phyloP scores from a whole-genome alignment of 805 yeast genomes.

The Yamadazyma paraphyllophila region DNA sequence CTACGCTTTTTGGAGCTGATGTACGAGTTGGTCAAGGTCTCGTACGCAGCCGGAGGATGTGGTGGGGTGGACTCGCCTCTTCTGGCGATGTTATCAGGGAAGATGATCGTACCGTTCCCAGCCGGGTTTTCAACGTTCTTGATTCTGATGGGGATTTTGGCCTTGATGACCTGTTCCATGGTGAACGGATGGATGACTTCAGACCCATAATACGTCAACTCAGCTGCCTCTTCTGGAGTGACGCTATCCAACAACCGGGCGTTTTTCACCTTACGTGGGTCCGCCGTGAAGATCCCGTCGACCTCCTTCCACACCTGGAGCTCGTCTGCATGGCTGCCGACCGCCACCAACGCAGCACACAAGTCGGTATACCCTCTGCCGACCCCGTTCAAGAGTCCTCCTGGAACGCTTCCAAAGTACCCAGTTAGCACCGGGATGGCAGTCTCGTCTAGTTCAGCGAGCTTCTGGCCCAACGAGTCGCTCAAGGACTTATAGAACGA shows the following conservation, averaged over 20 bases:
- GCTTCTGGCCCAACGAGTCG: slow-evolving; percentile 48
- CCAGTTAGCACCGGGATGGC: slow-evolving; percentile 92
- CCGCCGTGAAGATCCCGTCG: slow-evolving; percentile 98
- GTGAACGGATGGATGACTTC: slow-evolving; percentile 99
- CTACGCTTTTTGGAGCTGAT: slow-evolving; percentile 52
- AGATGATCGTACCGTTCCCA: slow-evolving; percentile 93
- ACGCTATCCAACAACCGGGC: slow-evolving; percentile 84
- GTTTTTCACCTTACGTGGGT: slow-evolving; percentile 89
- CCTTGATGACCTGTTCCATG: slow-evolving; percentile 97
- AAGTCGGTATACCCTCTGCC: slow-evolving; percentile 98
- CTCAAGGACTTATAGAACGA: slow-evolving; percentile 59
- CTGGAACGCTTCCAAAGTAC: slow-evolving; percentile 93
- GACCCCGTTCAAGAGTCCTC: slow-evolving; percentile 87
- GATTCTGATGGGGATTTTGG: slow-evolving; percentile 93
- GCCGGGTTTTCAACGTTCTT: slow-evolving; percentile 91
- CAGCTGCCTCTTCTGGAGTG: slow-evolving; percentile 98
- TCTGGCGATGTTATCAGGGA: slow-evolving; percentile 84
- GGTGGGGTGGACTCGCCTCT: slow-evolving; percentile 91
- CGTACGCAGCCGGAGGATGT: slow-evolving; percentile 84
- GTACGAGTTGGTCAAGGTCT: slow-evolving; percentile 37
- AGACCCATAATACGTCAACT: slow-evolving; percentile 93
- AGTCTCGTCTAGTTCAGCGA: slow-evolving; percentile 38
- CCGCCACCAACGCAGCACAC: slow-evolving; percentile 96
- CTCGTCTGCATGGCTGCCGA: slow-evolving; percentile 88
- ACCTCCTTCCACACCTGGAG: slow-evolving; percentile 99